Percentiles rank a stretch among this genome's conserved stretches.
Evolutionary conservation across 2,329 filamentous ascomycete species (phyloP).

Genomic region (Xylariomycetidae sp.): DNA sequence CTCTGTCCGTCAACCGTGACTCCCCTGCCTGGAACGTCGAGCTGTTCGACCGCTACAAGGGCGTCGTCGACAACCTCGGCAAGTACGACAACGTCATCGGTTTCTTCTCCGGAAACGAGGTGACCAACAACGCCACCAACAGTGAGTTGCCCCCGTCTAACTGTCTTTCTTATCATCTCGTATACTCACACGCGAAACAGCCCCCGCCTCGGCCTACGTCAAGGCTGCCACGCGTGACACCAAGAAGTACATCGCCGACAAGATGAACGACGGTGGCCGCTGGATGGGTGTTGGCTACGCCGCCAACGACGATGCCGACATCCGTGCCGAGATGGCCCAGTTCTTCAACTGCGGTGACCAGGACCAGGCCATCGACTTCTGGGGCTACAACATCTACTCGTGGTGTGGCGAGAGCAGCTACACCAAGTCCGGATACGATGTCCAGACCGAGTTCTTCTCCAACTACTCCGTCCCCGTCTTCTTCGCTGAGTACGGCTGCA

Average conservation of each 20-base stretch:
- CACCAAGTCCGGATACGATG: conserved; percentile 60
- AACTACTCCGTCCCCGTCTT: conserved; percentile 72
- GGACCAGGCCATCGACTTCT: conserved; percentile 65
- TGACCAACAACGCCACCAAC: conserved; percentile 68
- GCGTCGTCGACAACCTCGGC: conserved; percentile 62
- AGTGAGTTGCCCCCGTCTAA: no score
- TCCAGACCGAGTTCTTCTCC: conserved; percentile 63
- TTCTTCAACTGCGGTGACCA: conserved; percentile 70
- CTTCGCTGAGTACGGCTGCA: conserved; percentile 82
- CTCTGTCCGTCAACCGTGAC: conserved; percentile 63
- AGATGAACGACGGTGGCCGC: conserved; percentile 53
- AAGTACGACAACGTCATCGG: conserved; percentile 71
- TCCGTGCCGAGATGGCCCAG: conserved; percentile 61
- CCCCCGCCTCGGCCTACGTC: conserved; percentile 67
- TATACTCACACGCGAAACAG: no score
- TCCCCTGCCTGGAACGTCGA: conserved; percentile 61
- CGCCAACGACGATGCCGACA: conserved; percentile 69
- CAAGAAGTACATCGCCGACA: conserved; percentile 70
- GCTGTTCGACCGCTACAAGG: conserved; percentile 63
- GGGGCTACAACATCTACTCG: conserved; percentile 85
- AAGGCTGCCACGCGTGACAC: conserved; percentile 76
- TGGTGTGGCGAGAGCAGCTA: conserved; percentile 70
- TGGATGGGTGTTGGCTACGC: conserved; percentile 71
- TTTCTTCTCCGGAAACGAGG: conserved; percentile 80
- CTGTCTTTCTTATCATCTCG: no score